Base-by-base conservation (phyloP, 2,329 filamentous ascomycete species). In the Diplodia corticola region DNA sequence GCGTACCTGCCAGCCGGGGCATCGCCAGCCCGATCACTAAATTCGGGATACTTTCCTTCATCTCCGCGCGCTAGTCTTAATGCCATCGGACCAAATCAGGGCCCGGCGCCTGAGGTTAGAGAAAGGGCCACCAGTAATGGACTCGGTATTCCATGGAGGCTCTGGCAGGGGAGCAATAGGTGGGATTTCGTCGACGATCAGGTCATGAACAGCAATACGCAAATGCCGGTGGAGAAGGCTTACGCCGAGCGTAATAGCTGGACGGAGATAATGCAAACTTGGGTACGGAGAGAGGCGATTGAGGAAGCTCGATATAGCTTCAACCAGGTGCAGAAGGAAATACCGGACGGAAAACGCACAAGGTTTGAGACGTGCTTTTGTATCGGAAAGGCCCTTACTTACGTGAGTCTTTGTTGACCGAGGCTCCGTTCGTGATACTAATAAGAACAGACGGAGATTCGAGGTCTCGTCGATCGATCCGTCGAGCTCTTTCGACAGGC, bases 281-380 rank as follows among this genome's bases (percentile, higher is more conserved):
- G 77, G 77, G 76, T 78, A 1, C 76, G 75, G 64, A 75, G 73
- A 44, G 74, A 78, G 65, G 77, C 77, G 0, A 72, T 79, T n/a
- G 63, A 70, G 60, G 76, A 78, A 68, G 73, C 71, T 3, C 72
- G 72, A 4, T 75, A 71, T 54, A 70, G 70, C 9, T 73, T 71
- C 51, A 74, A 71, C 2, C 72, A 72, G 50, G 69, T 77, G 2
- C 73, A 77, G 61, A 78, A 77, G 49, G 76, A 77, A 48, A 66
- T 69, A 3, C 69, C 67, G 17, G 73, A 75, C 33, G 72, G 70
- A 0, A 69, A 73, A n/a, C 70, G 73, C 20, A 78, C 75, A 6
- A 46, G 59, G 15, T 71, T 76, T 26, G 76, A 78, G 57, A 74
- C 74, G 0, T 76, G 73, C 68, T 78, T 78, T 65, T 72, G 70